Base-by-base conservation (phyloP, 1,284 basidiomycete genomes). In the Microbotryum intermedium region DNA sequence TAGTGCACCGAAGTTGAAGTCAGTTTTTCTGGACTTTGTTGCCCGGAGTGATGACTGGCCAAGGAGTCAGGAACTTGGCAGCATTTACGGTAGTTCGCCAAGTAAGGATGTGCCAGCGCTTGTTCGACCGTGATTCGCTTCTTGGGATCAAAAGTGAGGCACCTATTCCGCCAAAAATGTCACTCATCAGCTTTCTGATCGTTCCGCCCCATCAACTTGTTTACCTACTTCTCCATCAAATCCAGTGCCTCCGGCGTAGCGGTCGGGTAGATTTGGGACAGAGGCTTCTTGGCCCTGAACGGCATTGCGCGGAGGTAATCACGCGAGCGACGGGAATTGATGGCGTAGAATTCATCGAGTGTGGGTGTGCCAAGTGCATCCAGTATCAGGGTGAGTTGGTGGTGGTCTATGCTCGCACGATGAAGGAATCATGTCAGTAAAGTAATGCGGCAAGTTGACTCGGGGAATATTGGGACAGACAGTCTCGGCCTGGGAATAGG, bases 401-500 rank as follows among this genome's bases (percentile, higher is more conserved):
- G 88, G 76, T 97, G 93, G 74, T 75, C 67, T 59, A 60, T 25
- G 6, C 50, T 34, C 4, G 21, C 46, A 20, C 8, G n/a, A 29
- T 58, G 2, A 53, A 20, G 7, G 23, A 43, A 42, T 9, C 25
- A 28, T 39, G 28, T 44, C 29, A 28, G 21, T 16, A 49, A 10
- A 7, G 23, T 18, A 28, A 25, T 34, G 23, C 20, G 21, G 18
- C 10, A 39, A 3, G 3, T 25, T 23, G 53, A n/a, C 20, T 21
- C n/a, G 21, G 18, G 23, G 10, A 25, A 3, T 20, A 20, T 10
- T 4, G 7, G 25, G 2, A 70, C 75, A 59, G 30, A 77, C 75
- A 97, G 77, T 97, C 93, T 23, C 91, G 84, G 18, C 94, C 93
- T 0, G 93, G 94, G 80, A 97, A 97, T 20, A 97, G 80, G 0